These are phyloP conservation scores for Pichia pseudocactophila DNA, from an alignment of 805 yeast species.

Conservation along the genomic window DNA sequence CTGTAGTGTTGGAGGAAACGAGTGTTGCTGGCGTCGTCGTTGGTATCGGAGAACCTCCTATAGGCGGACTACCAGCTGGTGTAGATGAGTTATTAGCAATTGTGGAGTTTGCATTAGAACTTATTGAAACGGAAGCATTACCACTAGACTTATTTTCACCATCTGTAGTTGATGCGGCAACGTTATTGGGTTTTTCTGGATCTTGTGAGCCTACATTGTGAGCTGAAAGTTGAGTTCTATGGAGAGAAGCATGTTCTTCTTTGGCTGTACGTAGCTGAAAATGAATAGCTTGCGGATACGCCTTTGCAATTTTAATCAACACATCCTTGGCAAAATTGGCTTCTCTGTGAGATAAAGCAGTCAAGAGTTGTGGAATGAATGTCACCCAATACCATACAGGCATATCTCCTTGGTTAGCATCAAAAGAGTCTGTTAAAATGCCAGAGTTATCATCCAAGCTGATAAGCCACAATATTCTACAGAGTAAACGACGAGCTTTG, in stretches of 20 bases:
- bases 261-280: slow-evolving; percentile 92
- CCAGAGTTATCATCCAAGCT: slow-evolving; percentile 83
- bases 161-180: slow-evolving; percentile 2
- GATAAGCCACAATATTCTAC: slow-evolving; percentile 88
- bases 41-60: not conserved
- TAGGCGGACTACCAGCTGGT: slow-evolving; percentile 3
- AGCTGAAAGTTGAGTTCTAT: slow-evolving; percentile 42
- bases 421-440: slow-evolving; percentile 77
- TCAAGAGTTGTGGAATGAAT: slow-evolving; percentile 85
- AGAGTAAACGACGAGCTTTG: slow-evolving; percentile 78
- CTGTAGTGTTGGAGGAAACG: slow-evolving; percentile 6
- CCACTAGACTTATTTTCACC: slow-evolving; percentile 3
- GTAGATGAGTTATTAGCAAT: not conserved
- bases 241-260: slow-evolving; percentile 85
- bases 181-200: slow-evolving; percentile 2
- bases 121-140: too few relatives aligned
- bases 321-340: slow-evolving; percentile 84
- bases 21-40: not conserved
- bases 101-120: not conserved
- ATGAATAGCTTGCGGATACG: slow-evolving; percentile 95
- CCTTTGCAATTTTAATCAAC: slow-evolving; percentile 85
- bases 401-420: slow-evolving; percentile 86
- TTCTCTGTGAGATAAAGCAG: slow-evolving; percentile 84
- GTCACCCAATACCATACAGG: slow-evolving; percentile 99
- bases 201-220: slow-evolving; percentile 6